Evolutionary conservation across 2,329 filamentous ascomycete genomes (phyloP).

Genomic region (Aureobasidium sp.): DNA sequence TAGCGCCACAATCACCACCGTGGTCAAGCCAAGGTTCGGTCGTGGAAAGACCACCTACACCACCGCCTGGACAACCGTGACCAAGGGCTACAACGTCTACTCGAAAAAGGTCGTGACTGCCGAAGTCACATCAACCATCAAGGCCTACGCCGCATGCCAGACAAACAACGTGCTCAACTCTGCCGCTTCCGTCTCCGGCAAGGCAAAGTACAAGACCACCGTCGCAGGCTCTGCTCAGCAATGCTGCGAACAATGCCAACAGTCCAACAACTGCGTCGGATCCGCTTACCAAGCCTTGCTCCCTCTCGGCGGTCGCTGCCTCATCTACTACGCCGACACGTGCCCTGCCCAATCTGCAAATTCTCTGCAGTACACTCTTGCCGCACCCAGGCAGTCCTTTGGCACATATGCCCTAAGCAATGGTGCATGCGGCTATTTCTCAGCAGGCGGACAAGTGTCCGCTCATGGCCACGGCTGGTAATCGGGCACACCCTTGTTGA

Average conservation of each 20-base stretch:
- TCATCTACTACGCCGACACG: conserved; percentile 2
- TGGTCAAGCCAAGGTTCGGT: background rate
- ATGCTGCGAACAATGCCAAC: conserved; percentile 14
- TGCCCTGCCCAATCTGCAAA: conserved; percentile 3
- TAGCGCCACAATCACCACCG: conserved; percentile 4
- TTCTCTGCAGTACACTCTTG: background rate
- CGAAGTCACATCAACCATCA: conserved; percentile 11
- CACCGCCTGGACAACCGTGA: conserved; percentile 5
- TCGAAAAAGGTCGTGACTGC: conserved; percentile 3
- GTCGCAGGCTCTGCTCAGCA: conserved; percentile 8
- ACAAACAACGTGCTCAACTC: conserved; percentile 14
- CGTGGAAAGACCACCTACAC: conserved; percentile 3
- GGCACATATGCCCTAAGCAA: conserved; percentile 1
- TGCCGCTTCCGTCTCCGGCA: background rate
- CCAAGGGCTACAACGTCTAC: conserved; percentile 7
- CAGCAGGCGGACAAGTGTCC: background rate
- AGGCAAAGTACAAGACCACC: conserved; percentile 12
- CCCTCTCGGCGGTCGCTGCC: conserved; percentile 1
- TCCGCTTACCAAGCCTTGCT: conserved; percentile 6
- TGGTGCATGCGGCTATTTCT: conserved; percentile 1
- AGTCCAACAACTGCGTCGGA: conserved; percentile 4
- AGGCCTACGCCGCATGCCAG: conserved; percentile 12
- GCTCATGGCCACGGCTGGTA: conserved; percentile 2
- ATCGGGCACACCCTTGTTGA: background rate
- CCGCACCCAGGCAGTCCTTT: background rate